Base-by-base conservation (phyloP, 2,329 filamentous ascomycete species). In the Claviceps monticola region DNA sequence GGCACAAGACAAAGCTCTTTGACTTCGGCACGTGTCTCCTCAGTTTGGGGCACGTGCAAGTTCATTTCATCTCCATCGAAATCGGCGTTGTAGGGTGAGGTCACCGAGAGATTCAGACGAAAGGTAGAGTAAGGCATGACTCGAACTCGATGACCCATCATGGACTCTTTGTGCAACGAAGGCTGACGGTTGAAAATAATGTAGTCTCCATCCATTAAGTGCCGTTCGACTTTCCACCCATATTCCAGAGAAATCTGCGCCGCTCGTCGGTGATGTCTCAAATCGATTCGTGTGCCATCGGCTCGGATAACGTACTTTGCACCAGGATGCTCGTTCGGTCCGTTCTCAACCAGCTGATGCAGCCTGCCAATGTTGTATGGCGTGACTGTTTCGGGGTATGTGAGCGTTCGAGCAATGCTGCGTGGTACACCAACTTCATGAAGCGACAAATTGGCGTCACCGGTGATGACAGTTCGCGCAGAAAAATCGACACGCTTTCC, bases 61-160 rank as follows among this genome's bases (percentile, higher is more conserved):
- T 99, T 99, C 93, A 99, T 99, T 71, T 99, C 93, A 67, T 98
- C 93, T 71, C 93, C 93, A 64, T 98, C 93, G 71, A 98, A 98
- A 86, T 98, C 93, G 61, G 93, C 93, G 72, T 99, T 99, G 76
- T 99, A 99, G 0, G 93, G 93, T 29, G 90, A 95, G 0, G 94
- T 98, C 63, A 98, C 93, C 0, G 93, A 98, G 59, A 98, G 70
- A 64, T 99, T 99, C 46, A 99, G 79, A 57, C 93, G 84, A 75
- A 99, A 99, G 1, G 93, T 99, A 5, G 93, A 98, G 68, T 95
- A 98, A 3, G 93, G 93, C 90, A 98, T 97, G 55, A 99, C 93
- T 55, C 85, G 84, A 56, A 98, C 93, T 61, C 88, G 83, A 70
- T 99, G 93, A 68, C 88, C 93, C 94, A 98, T 98, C 93, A 98